Percentiles rank a stretch among this genome's conserved stretches.
These are phyloP conservation scores for Yamadazyma scolyti DNA, from an alignment of 805 yeast species.

Conservation along the genomic window DNA sequence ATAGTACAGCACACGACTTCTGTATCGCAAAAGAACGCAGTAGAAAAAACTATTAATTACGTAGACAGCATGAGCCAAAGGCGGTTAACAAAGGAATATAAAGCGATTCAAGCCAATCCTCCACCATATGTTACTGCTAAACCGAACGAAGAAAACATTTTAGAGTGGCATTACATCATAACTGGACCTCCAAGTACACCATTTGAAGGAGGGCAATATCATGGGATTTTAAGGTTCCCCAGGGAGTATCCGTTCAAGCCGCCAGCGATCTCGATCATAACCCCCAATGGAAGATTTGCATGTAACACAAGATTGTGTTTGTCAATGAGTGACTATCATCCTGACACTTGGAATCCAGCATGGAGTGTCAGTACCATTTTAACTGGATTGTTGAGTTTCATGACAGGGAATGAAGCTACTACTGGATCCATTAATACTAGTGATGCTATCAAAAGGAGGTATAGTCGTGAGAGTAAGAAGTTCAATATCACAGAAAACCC, in stretches of 20 bases:
- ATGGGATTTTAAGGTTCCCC: slow-evolving; percentile 82
- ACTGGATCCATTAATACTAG: slow-evolving; percentile 77
- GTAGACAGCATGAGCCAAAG: too few species aligned
- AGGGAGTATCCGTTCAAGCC: slow-evolving; percentile 88
- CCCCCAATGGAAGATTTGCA: slow-evolving; percentile 86
- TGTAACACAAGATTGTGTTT: slow-evolving; percentile 80
- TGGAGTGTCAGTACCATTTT: slow-evolving; percentile 91
- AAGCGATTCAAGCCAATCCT: slow-evolving; percentile 69
- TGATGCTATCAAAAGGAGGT: slow-evolving; percentile 49
- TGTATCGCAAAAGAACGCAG: not conserved
- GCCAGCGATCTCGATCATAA: slow-evolving; percentile 82
- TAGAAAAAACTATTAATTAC: too few species aligned
- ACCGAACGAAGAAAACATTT: slow-evolving; percentile 81
- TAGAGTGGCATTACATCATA: slow-evolving; percentile 92
- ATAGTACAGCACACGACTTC: too few species aligned
- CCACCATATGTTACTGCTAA: slow-evolving; percentile 82
- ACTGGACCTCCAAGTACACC: slow-evolving; percentile 92
- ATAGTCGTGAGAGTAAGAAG: slow-evolving; percentile 56
- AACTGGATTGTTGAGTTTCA: slow-evolving; percentile 83
- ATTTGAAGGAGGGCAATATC: slow-evolving; percentile 82
- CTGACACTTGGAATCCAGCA: slow-evolving; percentile 94
- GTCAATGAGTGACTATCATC: slow-evolving; percentile 93
- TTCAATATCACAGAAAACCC: slow-evolving; percentile 58
- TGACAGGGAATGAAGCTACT: slow-evolving; percentile 84
- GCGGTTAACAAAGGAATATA: slow-evolving; percentile 75